phyloP scores from a whole-genome alignment of 768 basidiomycete genomes.

The Pseudohyphozyma bogoriensis region DNA sequence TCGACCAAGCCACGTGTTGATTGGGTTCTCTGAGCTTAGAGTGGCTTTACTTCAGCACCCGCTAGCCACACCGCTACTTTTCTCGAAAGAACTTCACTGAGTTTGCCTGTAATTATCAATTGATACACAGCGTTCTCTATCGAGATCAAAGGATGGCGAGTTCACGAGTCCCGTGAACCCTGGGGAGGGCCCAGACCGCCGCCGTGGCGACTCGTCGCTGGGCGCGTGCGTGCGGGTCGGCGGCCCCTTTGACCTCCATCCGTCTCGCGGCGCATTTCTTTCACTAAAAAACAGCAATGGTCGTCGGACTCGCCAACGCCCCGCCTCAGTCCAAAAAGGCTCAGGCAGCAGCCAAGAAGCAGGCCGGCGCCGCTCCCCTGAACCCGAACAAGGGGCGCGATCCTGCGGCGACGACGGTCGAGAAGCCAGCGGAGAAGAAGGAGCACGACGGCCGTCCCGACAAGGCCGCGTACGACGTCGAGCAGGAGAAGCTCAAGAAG shows the following conservation, averaged over 20 bases:
- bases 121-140: not conserved
- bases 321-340: not conserved
- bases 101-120: not conserved
- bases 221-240: not conserved
- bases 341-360: not conserved
- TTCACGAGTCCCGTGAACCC: no score
- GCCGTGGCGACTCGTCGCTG: no score
- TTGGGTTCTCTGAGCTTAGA: no score
- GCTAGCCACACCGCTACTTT: not conserved
- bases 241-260: not conserved
- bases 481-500: conserved; percentile 59
- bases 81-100: not conserved
- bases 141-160: no score
- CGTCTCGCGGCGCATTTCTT: not conserved
- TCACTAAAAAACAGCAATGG: not conserved
- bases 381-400: not conserved
- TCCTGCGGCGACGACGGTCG: conserved; percentile 12
- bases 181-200: no score
- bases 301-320: not conserved
- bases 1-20: no score
- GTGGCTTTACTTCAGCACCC: no score
- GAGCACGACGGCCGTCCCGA: conserved; percentile 4
- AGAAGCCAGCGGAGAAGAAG: conserved; percentile 13
- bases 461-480: conserved; percentile 8
- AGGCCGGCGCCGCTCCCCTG: not conserved